A percentile compares a stretch with the other conserved stretches of the same genome.
These are phyloP conservation scores for Entrophospora sp. DNA, from an alignment of 192 early-diverging fungal genomes.

Conservation along the genomic window DNA sequence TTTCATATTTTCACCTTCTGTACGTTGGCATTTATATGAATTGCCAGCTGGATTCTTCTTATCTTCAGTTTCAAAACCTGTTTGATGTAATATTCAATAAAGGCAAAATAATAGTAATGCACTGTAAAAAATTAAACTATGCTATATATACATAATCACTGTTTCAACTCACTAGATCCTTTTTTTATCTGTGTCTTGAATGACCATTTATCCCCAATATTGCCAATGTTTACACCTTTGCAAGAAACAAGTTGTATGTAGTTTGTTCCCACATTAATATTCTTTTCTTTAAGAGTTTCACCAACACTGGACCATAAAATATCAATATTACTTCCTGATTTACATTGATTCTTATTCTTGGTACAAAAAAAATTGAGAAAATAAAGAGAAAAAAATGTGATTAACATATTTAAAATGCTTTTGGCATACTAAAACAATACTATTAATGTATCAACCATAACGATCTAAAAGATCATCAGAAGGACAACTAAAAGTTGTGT, in stretches of 20 bases:
- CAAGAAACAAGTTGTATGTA: not conserved
- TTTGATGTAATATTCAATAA: conserved; percentile 2
- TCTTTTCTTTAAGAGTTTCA: conserved; percentile 9
- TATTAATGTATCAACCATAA: not conserved
- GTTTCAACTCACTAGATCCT: too few species aligned
- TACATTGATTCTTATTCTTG: not conserved
- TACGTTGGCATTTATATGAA: not conserved
- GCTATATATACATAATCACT: too few species aligned
- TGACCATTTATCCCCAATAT: not conserved
- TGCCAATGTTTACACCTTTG: not conserved
- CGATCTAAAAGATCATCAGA: conserved; percentile 9
- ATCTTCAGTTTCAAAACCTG: not conserved
- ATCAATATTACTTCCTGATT: not conserved
- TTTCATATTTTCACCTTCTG: not conserved
- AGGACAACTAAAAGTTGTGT: conserved; percentile 6
- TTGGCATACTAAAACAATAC: not conserved
- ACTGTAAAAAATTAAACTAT: not conserved
- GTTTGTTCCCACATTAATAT: not conserved
- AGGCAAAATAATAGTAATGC: not conserved
- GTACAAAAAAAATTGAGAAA: too few species aligned
- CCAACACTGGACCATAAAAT: not conserved
- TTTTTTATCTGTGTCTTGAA: too few species aligned
- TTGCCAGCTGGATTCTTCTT: not conserved
- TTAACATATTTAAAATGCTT: not conserved
- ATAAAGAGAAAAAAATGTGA: not conserved